Percentiles rank a stretch among this genome's conserved stretches.
Evolutionary conservation across 2,329 filamentous ascomycete genomes (phyloP).

Genomic region (Lasiodiplodia sp.): DNA sequence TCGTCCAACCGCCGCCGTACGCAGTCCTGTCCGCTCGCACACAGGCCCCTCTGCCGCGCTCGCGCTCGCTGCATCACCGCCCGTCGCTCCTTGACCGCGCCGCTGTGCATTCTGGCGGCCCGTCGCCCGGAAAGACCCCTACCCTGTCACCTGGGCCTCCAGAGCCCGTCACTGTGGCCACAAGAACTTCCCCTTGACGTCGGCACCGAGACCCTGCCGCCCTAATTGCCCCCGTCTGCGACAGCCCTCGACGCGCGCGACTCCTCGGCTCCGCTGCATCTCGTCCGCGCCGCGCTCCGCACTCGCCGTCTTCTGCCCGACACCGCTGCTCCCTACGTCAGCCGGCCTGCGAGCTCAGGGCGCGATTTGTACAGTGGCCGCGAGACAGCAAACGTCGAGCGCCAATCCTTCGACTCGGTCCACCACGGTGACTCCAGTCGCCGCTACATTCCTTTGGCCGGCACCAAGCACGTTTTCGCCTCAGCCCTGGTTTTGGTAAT

Average conservation of each 20-base stretch:
- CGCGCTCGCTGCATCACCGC: slow-evolving; percentile 17
- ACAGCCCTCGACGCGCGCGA: neutral
- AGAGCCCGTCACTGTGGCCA: slow-evolving; percentile 12
- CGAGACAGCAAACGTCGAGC: slow-evolving; percentile 27
- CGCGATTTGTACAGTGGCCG: slow-evolving; percentile 35
- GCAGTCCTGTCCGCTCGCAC: slow-evolving; percentile 6
- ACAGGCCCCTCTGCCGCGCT: slow-evolving; percentile 1
- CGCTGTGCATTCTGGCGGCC: slow-evolving; percentile 7
- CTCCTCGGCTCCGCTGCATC: neutral
- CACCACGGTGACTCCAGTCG: slow-evolving; percentile 40
- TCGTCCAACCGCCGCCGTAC: slow-evolving; percentile 10
- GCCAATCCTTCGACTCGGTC: slow-evolving; percentile 26
- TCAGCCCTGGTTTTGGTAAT: slow-evolving; percentile 50
- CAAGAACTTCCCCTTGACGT: slow-evolving; percentile 26
- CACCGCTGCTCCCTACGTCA: slow-evolving; percentile 34
- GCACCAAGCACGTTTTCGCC: slow-evolving; percentile 45
- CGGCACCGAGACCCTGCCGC: slow-evolving; percentile 20
- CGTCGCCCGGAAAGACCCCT: neutral
- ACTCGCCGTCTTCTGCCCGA: slow-evolving; percentile 14
- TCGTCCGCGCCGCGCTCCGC: neutral
- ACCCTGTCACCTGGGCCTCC: neutral
- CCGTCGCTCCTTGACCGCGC: slow-evolving; percentile 28
- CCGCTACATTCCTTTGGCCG: slow-evolving; percentile 52
- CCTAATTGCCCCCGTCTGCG: slow-evolving; percentile 21
- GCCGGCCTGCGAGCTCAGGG: slow-evolving; percentile 40